Conservation (phyloP, 345 rosid genomes). For the Abelmoschus esculentus region DNA sequence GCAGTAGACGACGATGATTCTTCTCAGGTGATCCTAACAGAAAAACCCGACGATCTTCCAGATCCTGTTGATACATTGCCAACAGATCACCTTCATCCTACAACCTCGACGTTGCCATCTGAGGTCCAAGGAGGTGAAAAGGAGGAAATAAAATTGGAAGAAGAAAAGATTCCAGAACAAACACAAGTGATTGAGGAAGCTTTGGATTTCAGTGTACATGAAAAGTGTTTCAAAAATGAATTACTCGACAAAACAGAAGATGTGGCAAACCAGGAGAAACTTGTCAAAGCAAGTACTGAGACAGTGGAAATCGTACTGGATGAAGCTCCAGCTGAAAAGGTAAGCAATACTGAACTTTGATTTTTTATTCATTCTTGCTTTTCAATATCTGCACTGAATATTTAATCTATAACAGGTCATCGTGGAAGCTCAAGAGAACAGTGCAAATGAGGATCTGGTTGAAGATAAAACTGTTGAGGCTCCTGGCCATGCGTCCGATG, state of each 20-base stretch:
- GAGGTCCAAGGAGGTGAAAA: conserved; percentile 4
- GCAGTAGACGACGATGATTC: neutral
- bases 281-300: conserved; percentile 12
- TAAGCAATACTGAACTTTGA: neutral
- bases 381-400: neutral
- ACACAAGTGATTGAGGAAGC: neutral
- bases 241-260: conserved; percentile 8
- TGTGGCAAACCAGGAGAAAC: conserved; percentile 10
- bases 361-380: neutral
- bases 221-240: conserved; percentile 13
- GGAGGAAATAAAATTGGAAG: conserved; percentile 1
- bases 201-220: conserved; percentile 3
- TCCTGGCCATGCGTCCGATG: conserved; percentile 15
- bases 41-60: conserved; percentile 16
- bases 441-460: conserved; percentile 13
- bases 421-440: conserved; percentile 7
- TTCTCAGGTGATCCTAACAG: conserved; percentile 13
- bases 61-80: neutral
- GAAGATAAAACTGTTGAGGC: conserved; percentile 13
- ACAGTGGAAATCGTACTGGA: conserved; percentile 8
- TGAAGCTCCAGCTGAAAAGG: conserved; percentile 26
- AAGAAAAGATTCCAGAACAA: conserved; percentile 5
- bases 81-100: conserved; percentile 18
- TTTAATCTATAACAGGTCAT: neutral
- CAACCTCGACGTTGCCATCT: conserved; percentile 19